phyloP scores from a whole-genome alignment of 805 yeast species.

The Metschnikowia koreensis region DNA sequence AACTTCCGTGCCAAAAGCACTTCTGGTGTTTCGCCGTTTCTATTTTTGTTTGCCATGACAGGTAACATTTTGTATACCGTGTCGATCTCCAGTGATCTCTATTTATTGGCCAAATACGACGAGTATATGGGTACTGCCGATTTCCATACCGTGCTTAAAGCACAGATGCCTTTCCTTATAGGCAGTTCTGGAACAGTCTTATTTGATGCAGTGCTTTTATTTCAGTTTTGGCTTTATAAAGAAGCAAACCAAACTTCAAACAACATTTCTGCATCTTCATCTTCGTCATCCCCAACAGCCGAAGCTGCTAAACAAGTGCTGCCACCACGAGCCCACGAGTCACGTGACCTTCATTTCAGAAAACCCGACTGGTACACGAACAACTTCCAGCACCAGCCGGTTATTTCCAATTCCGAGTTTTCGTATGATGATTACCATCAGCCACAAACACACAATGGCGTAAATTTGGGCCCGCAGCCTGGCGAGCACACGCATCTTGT shows the following conservation, averaged over 20 bases:
- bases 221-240: conserved; percentile 32
- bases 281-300: too few species aligned
- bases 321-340: too few species aligned
- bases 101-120: conserved; percentile 19
- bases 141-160: conserved; percentile 16
- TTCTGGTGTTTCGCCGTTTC: conserved; percentile 33
- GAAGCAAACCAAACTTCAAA: background rate
- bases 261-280: too few species aligned
- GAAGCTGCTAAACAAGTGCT: background rate
- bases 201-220: conserved; percentile 30
- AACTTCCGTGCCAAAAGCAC: conserved; percentile 32
- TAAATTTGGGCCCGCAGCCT: conserved; percentile 1
- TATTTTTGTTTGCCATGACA: conserved; percentile 35
- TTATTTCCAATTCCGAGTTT: background rate
- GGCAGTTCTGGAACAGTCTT: conserved; percentile 26
- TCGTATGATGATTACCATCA: conserved; percentile 4
- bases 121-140: conserved; percentile 13
- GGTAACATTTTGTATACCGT: conserved; percentile 37
- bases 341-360: conserved; percentile 23
- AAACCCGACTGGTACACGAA: conserved; percentile 42
- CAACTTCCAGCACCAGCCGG: conserved; percentile 5
- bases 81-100: conserved; percentile 32
- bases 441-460: background rate
- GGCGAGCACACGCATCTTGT: conserved; percentile 13
- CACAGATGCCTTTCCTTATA: conserved; percentile 21